Conservation (phyloP, 495 filamentous ascomycete genomes). For the Copromyces sp. region DNA sequence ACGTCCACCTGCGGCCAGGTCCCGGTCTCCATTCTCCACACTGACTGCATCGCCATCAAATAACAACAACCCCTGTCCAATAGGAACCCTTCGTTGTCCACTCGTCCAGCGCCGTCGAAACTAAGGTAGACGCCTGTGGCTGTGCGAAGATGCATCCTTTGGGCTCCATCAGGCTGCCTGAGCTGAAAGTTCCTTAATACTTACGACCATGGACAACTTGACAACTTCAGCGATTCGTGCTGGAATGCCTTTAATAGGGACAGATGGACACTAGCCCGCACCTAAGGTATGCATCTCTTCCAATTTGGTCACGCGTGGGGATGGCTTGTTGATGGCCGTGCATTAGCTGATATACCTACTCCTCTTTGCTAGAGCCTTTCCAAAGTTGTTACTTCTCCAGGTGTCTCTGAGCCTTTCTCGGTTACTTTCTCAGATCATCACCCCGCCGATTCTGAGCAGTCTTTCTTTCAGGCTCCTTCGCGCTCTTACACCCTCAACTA, state of each 20-base stretch:
- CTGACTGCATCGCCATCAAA: too few species aligned
- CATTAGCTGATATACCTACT: too few species aligned
- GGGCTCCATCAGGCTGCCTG: background rate
- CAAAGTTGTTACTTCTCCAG: background rate
- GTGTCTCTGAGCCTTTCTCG: background rate
- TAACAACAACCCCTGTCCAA: too few species aligned
- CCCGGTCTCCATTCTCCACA: too few species aligned
- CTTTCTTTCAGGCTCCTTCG: background rate
- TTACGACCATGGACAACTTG: background rate
- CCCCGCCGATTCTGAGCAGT: background rate
- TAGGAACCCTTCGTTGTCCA: background rate
- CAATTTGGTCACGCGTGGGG: background rate
- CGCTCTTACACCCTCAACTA: background rate
- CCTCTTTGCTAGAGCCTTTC: background rate
- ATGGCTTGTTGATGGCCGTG: background rate
- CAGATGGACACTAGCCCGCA: background rate
- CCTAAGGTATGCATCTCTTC: background rate
- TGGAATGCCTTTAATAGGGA: background rate
- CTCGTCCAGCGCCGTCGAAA: background rate
- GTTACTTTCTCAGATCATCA: background rate
- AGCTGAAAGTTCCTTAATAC: background rate
- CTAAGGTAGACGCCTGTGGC: background rate
- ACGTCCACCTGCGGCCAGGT: too few species aligned
- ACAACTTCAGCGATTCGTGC: background rate
- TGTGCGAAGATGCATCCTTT: background rate